These are phyloP conservation scores for Xylariaceae sp. DNA, from an alignment of 2,329 filamentous ascomycete species.

Conservation along the genomic window DNA sequence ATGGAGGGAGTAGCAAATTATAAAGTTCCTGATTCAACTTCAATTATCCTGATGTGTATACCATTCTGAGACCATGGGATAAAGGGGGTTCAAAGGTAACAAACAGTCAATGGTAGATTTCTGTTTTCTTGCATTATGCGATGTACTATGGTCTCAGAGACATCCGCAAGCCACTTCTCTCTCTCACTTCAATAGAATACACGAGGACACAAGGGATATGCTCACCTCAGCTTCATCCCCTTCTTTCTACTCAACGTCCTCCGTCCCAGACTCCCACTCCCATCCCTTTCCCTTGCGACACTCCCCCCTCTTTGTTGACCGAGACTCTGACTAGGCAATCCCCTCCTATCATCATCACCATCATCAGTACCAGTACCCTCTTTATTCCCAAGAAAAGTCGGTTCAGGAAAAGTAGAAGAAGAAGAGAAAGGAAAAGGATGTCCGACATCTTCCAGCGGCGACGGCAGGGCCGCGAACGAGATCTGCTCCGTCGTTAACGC, in stretches of 20 bases:
- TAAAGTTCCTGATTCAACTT: no score
- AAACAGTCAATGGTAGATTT: no score
- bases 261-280: background rate
- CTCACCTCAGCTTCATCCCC: conserved; percentile 5
- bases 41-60: no score
- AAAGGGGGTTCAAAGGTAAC: no score
- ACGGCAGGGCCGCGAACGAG: background rate
- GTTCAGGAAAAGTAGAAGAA: no score
- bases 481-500: conserved; percentile 4
- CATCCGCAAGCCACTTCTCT: background rate
- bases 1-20: no score
- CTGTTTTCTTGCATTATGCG: no score
- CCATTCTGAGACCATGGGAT: no score
- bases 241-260: conserved; percentile 8
- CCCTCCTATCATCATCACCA: conserved; percentile 4
- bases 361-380: background rate
- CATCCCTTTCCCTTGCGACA: background rate
- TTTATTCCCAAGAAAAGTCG: no score
- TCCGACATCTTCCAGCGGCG: background rate
- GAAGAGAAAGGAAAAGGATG: background rate
- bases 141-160: conserved; percentile 25
- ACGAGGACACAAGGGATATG: no score
- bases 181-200: conserved; percentile 2
- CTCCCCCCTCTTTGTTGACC: background rate
- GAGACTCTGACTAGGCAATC: conserved; percentile 21